These are phyloP conservation scores for Russula foetens DNA, from an alignment of 768 basidiomycete species.

Conservation along the genomic window DNA sequence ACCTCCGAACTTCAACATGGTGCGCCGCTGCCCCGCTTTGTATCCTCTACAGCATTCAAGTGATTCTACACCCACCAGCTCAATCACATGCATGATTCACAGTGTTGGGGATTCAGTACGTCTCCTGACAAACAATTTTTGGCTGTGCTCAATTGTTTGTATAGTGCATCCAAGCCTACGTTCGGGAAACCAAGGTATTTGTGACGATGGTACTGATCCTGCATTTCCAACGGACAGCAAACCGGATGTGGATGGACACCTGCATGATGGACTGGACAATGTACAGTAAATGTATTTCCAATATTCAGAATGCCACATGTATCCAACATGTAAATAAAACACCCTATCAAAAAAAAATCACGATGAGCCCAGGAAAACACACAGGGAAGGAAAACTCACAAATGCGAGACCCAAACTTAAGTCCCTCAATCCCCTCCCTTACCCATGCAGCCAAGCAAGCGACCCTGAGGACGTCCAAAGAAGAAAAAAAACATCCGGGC, in stretches of 20 bases:
- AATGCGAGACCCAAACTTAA: no score
- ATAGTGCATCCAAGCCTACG: slow-evolving; percentile 82
- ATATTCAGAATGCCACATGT: no score
- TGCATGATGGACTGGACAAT: no score
- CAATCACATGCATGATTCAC: slow-evolving; percentile 44
- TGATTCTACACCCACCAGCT: slow-evolving; percentile 7
- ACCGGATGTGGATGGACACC: background rate
- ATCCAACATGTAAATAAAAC: no score
- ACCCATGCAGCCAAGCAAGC: no score
- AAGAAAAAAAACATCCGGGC: no score
- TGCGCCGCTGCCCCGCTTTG: background rate
- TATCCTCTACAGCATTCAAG: slow-evolving; percentile 3
- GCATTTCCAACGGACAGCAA: background rate
- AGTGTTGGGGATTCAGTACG: slow-evolving; percentile 91
- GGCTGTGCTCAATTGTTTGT: background rate
- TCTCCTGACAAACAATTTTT: background rate
- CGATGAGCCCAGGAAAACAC: no score
- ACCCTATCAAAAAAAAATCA: no score
- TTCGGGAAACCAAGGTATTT: slow-evolving; percentile 90
- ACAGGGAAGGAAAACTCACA: no score
- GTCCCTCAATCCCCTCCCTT: no score
- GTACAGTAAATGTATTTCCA: no score
- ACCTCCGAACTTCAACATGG: slow-evolving; percentile 6
- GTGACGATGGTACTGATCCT: slow-evolving; percentile 97
- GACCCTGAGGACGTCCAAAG: no score